Conservation (phyloP, 1,139 yeast species). For the Magnusiomyces clavatus region DNA sequence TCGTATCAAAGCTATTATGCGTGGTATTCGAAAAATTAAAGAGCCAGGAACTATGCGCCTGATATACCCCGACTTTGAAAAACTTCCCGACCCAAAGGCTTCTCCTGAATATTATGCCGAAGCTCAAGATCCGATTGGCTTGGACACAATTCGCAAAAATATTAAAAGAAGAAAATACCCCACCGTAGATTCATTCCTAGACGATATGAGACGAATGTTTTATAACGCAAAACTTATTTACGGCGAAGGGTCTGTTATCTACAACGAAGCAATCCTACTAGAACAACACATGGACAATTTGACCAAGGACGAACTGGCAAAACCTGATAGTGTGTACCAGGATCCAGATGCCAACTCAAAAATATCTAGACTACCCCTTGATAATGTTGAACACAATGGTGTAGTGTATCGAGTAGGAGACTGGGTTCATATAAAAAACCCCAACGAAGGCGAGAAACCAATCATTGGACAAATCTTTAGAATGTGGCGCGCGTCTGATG, state of each 20-base stretch:
- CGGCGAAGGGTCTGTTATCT: constrained; percentile 49
- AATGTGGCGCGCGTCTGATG: constrained; percentile 79
- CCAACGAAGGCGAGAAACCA: constrained; percentile 82
- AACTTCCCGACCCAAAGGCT: constrained; percentile 64
- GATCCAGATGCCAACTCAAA: constrained; percentile 44
- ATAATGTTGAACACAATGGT: constrained; percentile 63
- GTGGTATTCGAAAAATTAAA: constrained; percentile 68
- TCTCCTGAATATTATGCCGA: constrained; percentile 61
- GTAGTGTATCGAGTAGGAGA: constrained; percentile 80
- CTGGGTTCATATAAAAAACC: constrained; percentile 84
- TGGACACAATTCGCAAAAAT: constrained; percentile 73
- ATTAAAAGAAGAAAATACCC: constrained; percentile 80
- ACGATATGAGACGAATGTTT: constrained; percentile 69
- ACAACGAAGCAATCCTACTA: constrained; percentile 52
- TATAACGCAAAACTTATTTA: constrained; percentile 63
- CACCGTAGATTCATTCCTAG: constrained; percentile 65
- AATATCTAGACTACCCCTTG: constrained; percentile 70
- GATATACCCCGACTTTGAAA: constrained; percentile 62
- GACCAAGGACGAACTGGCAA: constrained; percentile 63
- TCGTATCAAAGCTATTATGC: constrained; percentile 76
- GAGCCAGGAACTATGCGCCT: constrained; percentile 45
- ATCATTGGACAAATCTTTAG: constrained; percentile 91
- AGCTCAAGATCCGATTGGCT: constrained; percentile 64
- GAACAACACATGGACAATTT: constrained; percentile 55
- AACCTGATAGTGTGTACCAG: constrained; percentile 75